Percentiles rank a stretch among this genome's conserved stretches.
Evolutionary conservation across 2,329 filamentous ascomycete species (phyloP).

Genomic region (Epichloe glyceriae): DNA sequence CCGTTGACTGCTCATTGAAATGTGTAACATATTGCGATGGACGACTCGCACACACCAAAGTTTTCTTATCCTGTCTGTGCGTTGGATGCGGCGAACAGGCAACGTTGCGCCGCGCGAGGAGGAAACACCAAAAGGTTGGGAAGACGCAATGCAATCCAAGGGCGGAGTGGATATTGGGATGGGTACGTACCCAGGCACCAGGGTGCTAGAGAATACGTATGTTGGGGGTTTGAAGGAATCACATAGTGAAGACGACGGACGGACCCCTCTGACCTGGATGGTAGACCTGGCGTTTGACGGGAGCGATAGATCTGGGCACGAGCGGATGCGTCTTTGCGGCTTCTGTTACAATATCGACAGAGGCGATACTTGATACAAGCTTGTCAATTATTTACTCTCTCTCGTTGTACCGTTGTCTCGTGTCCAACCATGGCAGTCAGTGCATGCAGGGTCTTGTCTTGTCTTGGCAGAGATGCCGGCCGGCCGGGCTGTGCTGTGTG

Average conservation of each 20-base stretch:
- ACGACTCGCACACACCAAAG: not conserved
- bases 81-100: not conserved
- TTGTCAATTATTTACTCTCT: not conserved
- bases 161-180: not conserved
- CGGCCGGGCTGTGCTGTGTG: not conserved
- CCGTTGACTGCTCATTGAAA: not conserved
- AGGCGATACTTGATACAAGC: not conserved
- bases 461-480: not conserved
- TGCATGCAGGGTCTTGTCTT: not conserved
- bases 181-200: not conserved
- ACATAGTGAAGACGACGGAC: not conserved
- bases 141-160: not conserved
- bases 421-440: no score
- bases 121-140: not conserved
- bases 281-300: conserved; percentile 1
- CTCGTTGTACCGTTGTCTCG: no score
- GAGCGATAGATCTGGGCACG: not conserved
- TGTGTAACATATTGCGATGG: not conserved
- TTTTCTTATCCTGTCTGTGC: not conserved
- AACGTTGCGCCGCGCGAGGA: not conserved
- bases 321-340: not conserved
- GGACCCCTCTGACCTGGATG: not conserved
- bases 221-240: not conserved
- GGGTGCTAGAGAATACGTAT: not conserved
- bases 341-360: not conserved